Percentiles rank a stretch among this genome's conserved stretches.
Conservation (phyloP, 2,329 filamentous ascomycete species). For the Alternaria ethzedia region DNA sequence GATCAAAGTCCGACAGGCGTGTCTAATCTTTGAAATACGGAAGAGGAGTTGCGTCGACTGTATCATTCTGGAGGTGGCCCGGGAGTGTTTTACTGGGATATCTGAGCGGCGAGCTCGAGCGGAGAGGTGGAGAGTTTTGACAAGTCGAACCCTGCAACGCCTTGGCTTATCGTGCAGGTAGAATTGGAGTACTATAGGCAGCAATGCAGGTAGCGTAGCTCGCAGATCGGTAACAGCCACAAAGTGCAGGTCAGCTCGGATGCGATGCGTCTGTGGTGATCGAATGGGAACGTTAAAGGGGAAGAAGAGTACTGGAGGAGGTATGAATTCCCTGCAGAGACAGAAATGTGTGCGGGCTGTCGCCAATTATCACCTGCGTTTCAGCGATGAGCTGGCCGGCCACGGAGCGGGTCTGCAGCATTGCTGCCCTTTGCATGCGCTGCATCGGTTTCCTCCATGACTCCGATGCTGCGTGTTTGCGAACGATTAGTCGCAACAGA, state of each 20-base stretch:
- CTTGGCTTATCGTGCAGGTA: slow-evolving; percentile 49
- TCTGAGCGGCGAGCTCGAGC: slow-evolving; percentile 42
- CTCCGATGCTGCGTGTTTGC: slow-evolving; percentile 40
- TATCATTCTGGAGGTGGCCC: slow-evolving; percentile 49
- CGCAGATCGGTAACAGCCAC: slow-evolving; percentile 44
- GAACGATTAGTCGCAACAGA: slow-evolving; percentile 46
- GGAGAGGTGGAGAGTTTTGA: slow-evolving; percentile 45
- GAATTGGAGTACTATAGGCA: slow-evolving; percentile 44
- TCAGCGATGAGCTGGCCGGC: slow-evolving; percentile 45
- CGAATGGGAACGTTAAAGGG: slow-evolving; percentile 37
- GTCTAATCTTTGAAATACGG: slow-evolving; percentile 40
- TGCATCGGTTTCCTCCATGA: slow-evolving; percentile 41
- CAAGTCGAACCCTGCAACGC: slow-evolving; percentile 48
- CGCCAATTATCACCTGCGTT: slow-evolving; percentile 48
- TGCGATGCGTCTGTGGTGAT: slow-evolving; percentile 35
- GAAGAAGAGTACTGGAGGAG: slow-evolving; percentile 38
- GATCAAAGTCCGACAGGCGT: slow-evolving; percentile 40
- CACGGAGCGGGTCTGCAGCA: slow-evolving; percentile 46
- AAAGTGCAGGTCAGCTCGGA: slow-evolving; percentile 38
- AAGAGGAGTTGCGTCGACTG: slow-evolving; percentile 46
- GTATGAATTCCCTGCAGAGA: slow-evolving; percentile 42
- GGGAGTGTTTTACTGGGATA: slow-evolving; percentile 38
- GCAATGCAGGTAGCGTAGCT: slow-evolving; percentile 49
- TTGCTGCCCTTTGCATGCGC: slow-evolving; percentile 39
- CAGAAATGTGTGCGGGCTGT: slow-evolving; percentile 38